phyloP scores from a whole-genome alignment of 2,329 filamentous ascomycete species.

The Aspergillus pseudonomiae region DNA sequence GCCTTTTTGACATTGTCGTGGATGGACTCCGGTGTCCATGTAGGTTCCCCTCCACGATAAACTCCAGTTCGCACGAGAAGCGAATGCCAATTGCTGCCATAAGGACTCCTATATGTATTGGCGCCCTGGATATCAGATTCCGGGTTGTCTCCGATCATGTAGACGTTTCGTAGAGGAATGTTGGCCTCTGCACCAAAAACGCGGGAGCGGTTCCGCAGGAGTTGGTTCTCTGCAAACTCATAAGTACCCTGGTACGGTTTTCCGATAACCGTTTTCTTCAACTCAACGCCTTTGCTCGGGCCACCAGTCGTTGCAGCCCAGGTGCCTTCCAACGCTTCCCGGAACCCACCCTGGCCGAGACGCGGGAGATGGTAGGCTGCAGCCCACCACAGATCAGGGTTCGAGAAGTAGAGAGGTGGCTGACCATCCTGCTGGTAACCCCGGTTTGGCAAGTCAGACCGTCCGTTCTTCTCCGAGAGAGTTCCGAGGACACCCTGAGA shows the following conservation, averaged over 20 bases:
- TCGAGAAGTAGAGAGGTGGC: slow-evolving; percentile 82
- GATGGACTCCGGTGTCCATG: slow-evolving; percentile 64
- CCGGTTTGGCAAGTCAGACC: slow-evolving; percentile 64
- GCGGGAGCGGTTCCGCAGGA: slow-evolving; percentile 62
- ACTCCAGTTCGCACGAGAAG: slow-evolving; percentile 82
- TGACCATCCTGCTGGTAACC: slow-evolving; percentile 85
- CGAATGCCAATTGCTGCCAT: slow-evolving; percentile 74
- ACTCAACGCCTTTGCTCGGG: slow-evolving; percentile 52
- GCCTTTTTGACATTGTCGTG: slow-evolving; percentile 76
- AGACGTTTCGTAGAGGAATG: slow-evolving; percentile 69
- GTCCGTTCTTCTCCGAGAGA: slow-evolving; percentile 71
- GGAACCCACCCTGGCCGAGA: slow-evolving; percentile 89
- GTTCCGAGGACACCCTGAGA: slow-evolving; percentile 79
- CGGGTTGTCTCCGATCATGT: slow-evolving; percentile 92
- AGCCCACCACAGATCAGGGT: slow-evolving; percentile 88
- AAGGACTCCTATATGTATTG: slow-evolving; percentile 69
- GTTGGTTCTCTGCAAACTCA: slow-evolving; percentile 75
- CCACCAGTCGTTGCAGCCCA: slow-evolving; percentile 73
- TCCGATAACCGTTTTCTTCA: slow-evolving; percentile 72
- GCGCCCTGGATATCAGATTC: slow-evolving; percentile 89
- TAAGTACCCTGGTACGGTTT: slow-evolving; percentile 82
- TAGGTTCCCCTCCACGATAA: slow-evolving; percentile 62
- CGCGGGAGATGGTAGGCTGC: slow-evolving; percentile 82
- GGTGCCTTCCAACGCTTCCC: slow-evolving; percentile 76
- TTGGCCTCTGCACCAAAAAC: slow-evolving; percentile 45